These are phyloP conservation scores for Plenodomus lindquistii DNA, from an alignment of 2,329 filamentous ascomycete species.

Conservation along the genomic window DNA sequence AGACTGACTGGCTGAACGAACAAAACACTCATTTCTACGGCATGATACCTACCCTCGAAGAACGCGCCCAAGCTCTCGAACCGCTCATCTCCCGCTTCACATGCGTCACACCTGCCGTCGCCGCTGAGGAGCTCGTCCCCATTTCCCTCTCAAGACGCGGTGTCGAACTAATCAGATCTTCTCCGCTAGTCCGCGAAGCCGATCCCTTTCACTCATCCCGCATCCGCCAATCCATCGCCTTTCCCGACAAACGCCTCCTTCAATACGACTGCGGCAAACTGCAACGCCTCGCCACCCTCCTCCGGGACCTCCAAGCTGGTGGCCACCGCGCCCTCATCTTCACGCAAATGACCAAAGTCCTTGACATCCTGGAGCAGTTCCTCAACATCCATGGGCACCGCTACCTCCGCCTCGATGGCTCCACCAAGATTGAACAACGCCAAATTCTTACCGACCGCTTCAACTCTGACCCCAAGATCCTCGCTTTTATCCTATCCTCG, in stretches of 20 bases:
- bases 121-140: slow-evolving; percentile 75
- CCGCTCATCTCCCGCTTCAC: slow-evolving; percentile 83
- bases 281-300: slow-evolving; percentile 81
- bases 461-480: slow-evolving; percentile 89
- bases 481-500: slow-evolving; percentile 94
- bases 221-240: slow-evolving; percentile 91
- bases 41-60: slow-evolving; percentile 74
- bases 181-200: slow-evolving; percentile 58
- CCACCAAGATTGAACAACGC: slow-evolving; percentile 92
- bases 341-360: slow-evolving; percentile 98
- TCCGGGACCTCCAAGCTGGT: slow-evolving; percentile 83
- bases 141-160: slow-evolving; percentile 64
- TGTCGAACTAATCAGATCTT: slow-evolving; percentile 59
- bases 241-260: slow-evolving; percentile 92
- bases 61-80: slow-evolving; percentile 73
- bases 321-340: slow-evolving; percentile 96
- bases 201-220: slow-evolving; percentile 95
- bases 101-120: slow-evolving; percentile 86
- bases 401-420: slow-evolving; percentile 94
- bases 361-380: slow-evolving; percentile 97
- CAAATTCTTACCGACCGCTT: slow-evolving; percentile 96
- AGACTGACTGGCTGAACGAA: slow-evolving; percentile 70
- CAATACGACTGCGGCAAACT: slow-evolving; percentile 98
- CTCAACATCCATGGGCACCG: slow-evolving; percentile 97
- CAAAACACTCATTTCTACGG: slow-evolving; percentile 66